Conservation (phyloP, 2,329 filamentous ascomycete genomes). For the Arthroderma sp. region DNA sequence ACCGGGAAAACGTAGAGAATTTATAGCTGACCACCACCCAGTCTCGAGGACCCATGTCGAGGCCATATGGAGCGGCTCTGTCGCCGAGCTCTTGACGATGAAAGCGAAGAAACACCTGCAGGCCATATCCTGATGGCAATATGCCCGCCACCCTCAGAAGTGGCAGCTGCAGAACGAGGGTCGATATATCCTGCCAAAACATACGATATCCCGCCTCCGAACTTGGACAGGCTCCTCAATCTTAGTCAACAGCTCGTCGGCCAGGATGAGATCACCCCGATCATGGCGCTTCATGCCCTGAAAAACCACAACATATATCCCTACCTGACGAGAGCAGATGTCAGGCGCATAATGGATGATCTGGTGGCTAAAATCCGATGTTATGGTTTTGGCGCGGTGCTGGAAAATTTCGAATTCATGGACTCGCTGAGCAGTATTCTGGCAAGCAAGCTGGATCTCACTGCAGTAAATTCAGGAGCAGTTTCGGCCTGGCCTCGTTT, state of each 20-base stretch:
- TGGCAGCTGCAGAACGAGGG: conserved; percentile 39
- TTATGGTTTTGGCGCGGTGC: conserved; percentile 66
- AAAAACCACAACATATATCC: conserved; percentile 55
- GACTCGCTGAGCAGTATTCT: conserved; percentile 66
- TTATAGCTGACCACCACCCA: conserved; percentile 5
- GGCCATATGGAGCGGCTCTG: conserved; percentile 69
- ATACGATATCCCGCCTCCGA: conserved; percentile 63
- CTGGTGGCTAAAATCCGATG: conserved; percentile 72
- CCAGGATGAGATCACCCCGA: conserved; percentile 73
- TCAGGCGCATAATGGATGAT: conserved; percentile 58
- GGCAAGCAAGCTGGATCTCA: conserved; percentile 36
- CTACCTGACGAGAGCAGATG: conserved; percentile 54
- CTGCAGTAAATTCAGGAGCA: neutral
- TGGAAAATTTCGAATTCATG: conserved; percentile 52
- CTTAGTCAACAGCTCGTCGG: conserved; percentile 71
- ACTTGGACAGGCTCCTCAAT: conserved; percentile 69
- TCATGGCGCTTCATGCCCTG: conserved; percentile 86
- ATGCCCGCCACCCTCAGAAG: conserved; percentile 60
- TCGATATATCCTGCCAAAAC: conserved; percentile 55
- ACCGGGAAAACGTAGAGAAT: no score
- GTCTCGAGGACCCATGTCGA: conserved; percentile 79
- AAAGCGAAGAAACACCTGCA: conserved; percentile 53
- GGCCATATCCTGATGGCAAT: conserved; percentile 91
- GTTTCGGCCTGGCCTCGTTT: neutral
- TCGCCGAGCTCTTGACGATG: conserved; percentile 39